Conservation (phyloP, 352 stramenopile genomes). For the Pythium angustatum region DNA sequence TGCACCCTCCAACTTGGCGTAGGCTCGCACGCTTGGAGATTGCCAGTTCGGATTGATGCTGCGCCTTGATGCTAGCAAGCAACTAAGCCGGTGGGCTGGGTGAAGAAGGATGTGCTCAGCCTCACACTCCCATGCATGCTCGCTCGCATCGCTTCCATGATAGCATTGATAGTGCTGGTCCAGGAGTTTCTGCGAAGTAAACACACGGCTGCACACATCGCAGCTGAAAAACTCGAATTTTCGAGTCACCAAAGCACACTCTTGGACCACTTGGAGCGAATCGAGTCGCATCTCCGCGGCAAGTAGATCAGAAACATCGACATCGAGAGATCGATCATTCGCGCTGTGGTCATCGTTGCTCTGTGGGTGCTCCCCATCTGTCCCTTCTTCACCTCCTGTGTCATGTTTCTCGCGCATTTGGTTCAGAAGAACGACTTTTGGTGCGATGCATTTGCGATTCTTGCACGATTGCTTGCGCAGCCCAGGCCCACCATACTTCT, state of each 20-base stretch:
- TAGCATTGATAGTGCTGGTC: constrained; percentile 40
- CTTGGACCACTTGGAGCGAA: constrained; percentile 46
- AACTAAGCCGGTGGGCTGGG: constrained; percentile 46
- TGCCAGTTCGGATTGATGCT: constrained; percentile 22
- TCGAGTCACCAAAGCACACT: constrained; percentile 60
- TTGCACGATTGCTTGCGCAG: constrained; percentile 85
- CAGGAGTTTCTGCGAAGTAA: constrained; percentile 56
- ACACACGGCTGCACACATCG: constrained; percentile 39
- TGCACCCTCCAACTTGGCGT: constrained; percentile 68
- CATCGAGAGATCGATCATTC: constrained; percentile 2
- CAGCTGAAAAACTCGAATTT: constrained; percentile 57
- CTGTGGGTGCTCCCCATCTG: constrained; percentile 2
- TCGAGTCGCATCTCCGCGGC: constrained; percentile 19
- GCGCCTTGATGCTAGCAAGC: constrained; percentile 24
- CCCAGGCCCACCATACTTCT: constrained; percentile 81
- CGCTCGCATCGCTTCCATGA: background rate
- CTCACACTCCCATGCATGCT: constrained; percentile 3
- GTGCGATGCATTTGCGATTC: constrained; percentile 67
- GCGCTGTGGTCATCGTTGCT: background rate
- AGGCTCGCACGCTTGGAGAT: constrained; percentile 46
- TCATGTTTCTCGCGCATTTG: constrained; percentile 48
- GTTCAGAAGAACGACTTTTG: constrained; percentile 73
- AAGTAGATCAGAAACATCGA: constrained; percentile 19
- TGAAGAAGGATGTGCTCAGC: constrained; percentile 30
- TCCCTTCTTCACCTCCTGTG: constrained; percentile 35